These are phyloP conservation scores for Coemansia sp. DNA, from an alignment of 192 early-diverging fungal genomes.

Conservation along the genomic window DNA sequence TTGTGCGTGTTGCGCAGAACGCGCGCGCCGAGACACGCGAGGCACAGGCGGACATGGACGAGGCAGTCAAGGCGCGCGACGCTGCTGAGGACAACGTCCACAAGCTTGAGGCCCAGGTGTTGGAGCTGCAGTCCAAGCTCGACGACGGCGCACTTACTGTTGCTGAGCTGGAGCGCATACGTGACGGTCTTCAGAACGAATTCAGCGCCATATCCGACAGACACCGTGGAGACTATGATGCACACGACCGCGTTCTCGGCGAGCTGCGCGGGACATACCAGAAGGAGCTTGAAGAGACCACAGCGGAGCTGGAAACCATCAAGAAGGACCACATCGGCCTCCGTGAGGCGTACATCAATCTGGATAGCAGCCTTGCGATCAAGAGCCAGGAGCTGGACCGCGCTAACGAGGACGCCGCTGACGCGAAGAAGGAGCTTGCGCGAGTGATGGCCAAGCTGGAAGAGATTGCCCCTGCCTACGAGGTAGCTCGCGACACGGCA, in stretches of 20 bases:
- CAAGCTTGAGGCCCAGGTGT: conserved; percentile 65
- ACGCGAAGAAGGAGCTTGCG: conserved; percentile 79
- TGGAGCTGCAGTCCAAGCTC: conserved; percentile 71
- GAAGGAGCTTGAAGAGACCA: conserved; percentile 77
- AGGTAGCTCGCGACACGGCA: conserved; percentile 55
- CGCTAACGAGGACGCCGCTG: conserved; percentile 65
- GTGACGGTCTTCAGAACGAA: conserved; percentile 78
- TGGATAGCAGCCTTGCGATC: conserved; percentile 68
- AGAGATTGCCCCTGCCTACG: conserved; percentile 55
- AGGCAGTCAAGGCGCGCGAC: conserved; percentile 62
- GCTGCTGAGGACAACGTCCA: conserved; percentile 65
- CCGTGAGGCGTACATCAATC: conserved; percentile 68
- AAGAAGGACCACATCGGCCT: conserved; percentile 62
- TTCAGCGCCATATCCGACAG: conserved; percentile 66
- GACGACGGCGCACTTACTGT: conserved; percentile 74
- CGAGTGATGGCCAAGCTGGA: conserved; percentile 69
- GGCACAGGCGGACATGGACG: conserved; percentile 64
- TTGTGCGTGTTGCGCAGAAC: conserved; percentile 71
- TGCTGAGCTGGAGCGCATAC: conserved; percentile 68
- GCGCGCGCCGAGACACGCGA: conserved; percentile 68
- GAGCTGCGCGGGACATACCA: conserved; percentile 78
- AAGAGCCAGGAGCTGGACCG: conserved; percentile 72
- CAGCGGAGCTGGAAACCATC: conserved; percentile 78
- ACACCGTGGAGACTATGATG: conserved; percentile 74
- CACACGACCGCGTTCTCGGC: conserved; percentile 71